These are phyloP conservation scores for Leonotis leonurus DNA, from an alignment of 257 asterid genomes.

Conservation along the genomic window DNA sequence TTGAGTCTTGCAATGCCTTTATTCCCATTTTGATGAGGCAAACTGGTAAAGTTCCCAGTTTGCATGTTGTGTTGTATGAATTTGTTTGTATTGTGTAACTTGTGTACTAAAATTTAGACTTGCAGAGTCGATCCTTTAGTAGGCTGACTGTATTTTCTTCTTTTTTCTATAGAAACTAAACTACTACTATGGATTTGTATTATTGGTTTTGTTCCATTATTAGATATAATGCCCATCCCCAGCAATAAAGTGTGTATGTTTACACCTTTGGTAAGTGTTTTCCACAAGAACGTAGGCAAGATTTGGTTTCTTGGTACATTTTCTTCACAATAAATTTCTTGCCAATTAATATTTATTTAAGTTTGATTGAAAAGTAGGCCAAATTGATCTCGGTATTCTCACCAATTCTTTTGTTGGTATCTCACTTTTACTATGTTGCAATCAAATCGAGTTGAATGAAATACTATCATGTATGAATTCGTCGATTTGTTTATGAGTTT, in stretches of 20 bases:
- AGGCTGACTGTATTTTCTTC: constrained; percentile 5
- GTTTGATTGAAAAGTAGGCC: no score
- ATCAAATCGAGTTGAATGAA: no score
- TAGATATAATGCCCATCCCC: background rate
- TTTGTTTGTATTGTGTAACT: constrained; percentile 15
- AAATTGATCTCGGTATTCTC: no score
- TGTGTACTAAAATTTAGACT: constrained; percentile 29
- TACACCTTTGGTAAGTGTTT: background rate
- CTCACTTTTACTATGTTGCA: no score
- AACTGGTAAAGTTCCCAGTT: no score
- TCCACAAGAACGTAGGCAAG: no score
- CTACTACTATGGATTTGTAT: background rate
- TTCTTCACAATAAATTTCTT: no score
- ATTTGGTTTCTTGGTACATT: no score
- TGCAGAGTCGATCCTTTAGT: constrained; percentile 1
- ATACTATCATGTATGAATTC: no score
- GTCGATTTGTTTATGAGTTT: no score
- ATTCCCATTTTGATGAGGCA: constrained; percentile 17
- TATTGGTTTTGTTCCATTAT: constrained; percentile 1
- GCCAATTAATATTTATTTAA: no score
- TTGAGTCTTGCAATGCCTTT: constrained; percentile 27
- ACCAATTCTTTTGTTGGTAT: no score
- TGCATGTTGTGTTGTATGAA: constrained; percentile 10
- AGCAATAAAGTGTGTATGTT: constrained; percentile 17
- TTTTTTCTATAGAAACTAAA: constrained; percentile 2